These are phyloP conservation scores for Phytophthora melonis DNA, from an alignment of 352 stramenopile species.

Conservation along the genomic window DNA sequence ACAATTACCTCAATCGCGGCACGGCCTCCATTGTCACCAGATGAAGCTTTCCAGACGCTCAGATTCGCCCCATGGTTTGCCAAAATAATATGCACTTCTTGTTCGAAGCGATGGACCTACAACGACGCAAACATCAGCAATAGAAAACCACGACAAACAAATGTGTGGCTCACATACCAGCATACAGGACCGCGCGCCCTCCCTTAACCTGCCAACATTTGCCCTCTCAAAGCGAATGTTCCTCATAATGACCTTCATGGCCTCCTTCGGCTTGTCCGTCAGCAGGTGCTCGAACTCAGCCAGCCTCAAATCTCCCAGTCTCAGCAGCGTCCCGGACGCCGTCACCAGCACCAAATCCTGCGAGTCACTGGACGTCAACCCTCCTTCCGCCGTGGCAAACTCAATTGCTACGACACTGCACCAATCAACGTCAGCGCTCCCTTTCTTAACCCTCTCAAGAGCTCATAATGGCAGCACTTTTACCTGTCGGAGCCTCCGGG, in stretches of 20 bases:
- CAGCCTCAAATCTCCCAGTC: constrained; percentile 37
- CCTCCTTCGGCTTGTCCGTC: constrained; percentile 19
- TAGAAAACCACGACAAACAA: constrained; percentile 10
- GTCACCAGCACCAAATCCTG: constrained; percentile 49
- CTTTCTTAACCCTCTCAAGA: not conserved
- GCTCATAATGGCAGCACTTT: not conserved
- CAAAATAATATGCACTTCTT: constrained; percentile 20
- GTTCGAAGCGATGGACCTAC: constrained; percentile 22
- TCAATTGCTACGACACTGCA: constrained; percentile 22
- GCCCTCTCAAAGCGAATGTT: constrained; percentile 34
- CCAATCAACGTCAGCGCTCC: not conserved
- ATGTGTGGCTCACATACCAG: constrained; percentile 20
- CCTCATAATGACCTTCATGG: constrained; percentile 35
- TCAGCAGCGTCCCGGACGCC: constrained; percentile 25
- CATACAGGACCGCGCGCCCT: constrained; percentile 25
- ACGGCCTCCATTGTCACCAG: not conserved
- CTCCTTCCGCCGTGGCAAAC: constrained; percentile 20
- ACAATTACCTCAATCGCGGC: constrained; percentile 28
- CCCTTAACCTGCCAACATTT: constrained; percentile 25
- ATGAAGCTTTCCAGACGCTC: constrained; percentile 22
- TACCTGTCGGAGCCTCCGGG: constrained; percentile 20
- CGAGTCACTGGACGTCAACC: constrained; percentile 3
- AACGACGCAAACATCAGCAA: not conserved
- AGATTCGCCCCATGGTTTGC: constrained; percentile 33
- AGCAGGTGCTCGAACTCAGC: constrained; percentile 42